Evolutionary conservation across 2,329 filamentous ascomycete genomes (phyloP), one percentile per base, ranked within the genome.

Genomic region (Lasiodiplodia sp.): DNA sequence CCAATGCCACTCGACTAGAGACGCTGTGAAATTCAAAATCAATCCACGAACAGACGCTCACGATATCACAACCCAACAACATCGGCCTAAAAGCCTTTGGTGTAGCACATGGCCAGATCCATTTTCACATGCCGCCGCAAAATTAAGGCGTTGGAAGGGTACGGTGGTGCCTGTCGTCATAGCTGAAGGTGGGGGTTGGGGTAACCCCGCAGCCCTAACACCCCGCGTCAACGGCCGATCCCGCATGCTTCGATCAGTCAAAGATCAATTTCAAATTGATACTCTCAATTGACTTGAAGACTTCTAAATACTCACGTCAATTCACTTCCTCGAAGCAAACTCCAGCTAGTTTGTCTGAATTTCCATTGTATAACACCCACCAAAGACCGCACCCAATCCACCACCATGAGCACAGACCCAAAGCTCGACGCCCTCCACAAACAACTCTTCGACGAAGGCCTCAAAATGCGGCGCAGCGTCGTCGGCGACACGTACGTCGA

Each of bases 401-500:
- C 37, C 70, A 75, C 69, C 67, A 82, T 81, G 79, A 81, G 79
- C 37, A 78, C 77, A 69, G 78, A 82, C 66, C 77, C 80, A 1
- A 80, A 81, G 38, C 77, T 80, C 73, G 77, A 81, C 55, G 77
- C 77, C 2, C 60, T 64, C 11, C 60, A 64, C 60, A 64, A 64
- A 44, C 60, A 64, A 31, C 82, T 90, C 56, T 91, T 88, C 78
- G 85, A 88, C 7, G 84, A 87, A 71, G 89, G 89, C 44, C 80
- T 91, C 67, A 83, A 86, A 73, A 85, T 88, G 74, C 87, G 89
- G 44, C 83, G 85, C 64, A 64, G 49, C 70, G 89, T 91, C 10
- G 84, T 88, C 16, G 88, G 89, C n/a, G 81, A 88, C 67, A 82
- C 83, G 49, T 89, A 90, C 72, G 88, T 91, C 67, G 83, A 89